These are phyloP conservation scores for Wickerhamomyces alni DNA, from an alignment of 805 yeast species.

Conservation along the genomic window DNA sequence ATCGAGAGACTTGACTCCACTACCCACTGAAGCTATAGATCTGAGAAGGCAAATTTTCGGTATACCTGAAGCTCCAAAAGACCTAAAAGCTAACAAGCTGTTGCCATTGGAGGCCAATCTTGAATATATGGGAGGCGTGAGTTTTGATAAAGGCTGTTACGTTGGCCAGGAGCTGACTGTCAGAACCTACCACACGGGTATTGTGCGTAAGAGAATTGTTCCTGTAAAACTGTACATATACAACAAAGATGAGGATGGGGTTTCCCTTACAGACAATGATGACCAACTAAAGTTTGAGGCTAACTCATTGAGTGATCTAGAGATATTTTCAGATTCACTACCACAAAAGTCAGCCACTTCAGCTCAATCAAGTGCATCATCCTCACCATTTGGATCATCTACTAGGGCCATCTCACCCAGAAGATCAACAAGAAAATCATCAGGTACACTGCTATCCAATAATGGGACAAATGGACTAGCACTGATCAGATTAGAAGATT, in stretches of 20 bases:
- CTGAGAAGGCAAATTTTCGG: conserved; percentile 42
- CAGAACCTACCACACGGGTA: conserved; percentile 77
- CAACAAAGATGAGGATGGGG: conserved; percentile 12
- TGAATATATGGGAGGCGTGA: conserved; percentile 74
- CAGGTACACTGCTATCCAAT: conserved; percentile 56
- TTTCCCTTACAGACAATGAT: conserved; percentile 6
- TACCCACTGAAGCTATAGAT: conserved; percentile 27
- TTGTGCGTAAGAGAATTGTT: conserved; percentile 73
- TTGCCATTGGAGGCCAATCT: conserved; percentile 82
- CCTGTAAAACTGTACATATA: conserved; percentile 45
- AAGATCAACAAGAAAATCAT: conserved; percentile 30
- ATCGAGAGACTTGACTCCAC: conserved; percentile 12
- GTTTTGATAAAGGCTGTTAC: conserved; percentile 90
- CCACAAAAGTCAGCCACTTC: conserved; percentile 8
- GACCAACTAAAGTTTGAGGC: conserved; percentile 2
- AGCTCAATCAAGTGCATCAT: conserved; percentile 13
- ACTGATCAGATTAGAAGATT: conserved; percentile 44
- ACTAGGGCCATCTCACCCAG: conserved; percentile 2
- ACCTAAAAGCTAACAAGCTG: conserved; percentile 40
- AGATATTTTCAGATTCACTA: conserved; percentile 12
- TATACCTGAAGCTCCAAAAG: conserved; percentile 47
- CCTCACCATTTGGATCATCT: conserved; percentile 35
- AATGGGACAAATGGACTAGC: conserved; percentile 64
- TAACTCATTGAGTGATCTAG: conserved; percentile 8
- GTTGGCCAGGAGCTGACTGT: conserved; percentile 95